Conservation (phyloP, 139 green algal species). For the Tetradesmus obliquus region DNA sequence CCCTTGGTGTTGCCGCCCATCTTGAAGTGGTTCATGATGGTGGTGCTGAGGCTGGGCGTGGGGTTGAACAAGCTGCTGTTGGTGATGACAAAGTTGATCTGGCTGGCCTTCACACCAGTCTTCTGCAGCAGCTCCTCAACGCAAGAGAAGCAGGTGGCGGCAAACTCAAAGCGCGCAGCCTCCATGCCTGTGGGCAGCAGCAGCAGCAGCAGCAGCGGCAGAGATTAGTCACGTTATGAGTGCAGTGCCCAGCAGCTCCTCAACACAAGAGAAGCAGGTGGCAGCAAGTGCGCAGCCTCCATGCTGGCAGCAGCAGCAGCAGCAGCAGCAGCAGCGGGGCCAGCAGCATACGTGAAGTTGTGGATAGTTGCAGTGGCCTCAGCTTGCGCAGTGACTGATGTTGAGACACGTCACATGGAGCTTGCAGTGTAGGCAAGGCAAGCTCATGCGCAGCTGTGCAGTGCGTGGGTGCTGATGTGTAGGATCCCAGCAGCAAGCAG, state of each 20-base stretch:
- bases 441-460: too few species aligned
- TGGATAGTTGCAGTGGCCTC: too few species aligned
- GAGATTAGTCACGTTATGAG: neutral
- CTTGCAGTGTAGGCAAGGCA: too few species aligned
- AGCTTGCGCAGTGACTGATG: too few species aligned
- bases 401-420: too few species aligned
- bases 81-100: conserved; percentile 67
- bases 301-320: conserved; percentile 60
- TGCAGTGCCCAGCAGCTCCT: conserved; percentile 64
- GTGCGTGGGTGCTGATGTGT: neutral
- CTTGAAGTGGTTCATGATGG: conserved; percentile 96
- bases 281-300: conserved; percentile 71
- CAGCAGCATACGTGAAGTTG: too few species aligned
- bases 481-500: neutral
- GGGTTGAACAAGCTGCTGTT: conserved; percentile 99
- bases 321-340: neutral
- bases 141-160: conserved; percentile 81
- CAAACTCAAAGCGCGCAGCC: conserved; percentile 84
- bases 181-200: conserved; percentile 65
- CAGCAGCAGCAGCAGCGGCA: neutral
- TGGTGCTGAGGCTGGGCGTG: conserved; percentile 93
- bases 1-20: conserved; percentile 91
- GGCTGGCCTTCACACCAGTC: conserved; percentile 51
- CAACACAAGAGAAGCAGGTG: conserved; percentile 81
- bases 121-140: conserved; percentile 77